Conservation (phyloP, 176 grass and related monocot species). For the Carex kokanica region DNA sequence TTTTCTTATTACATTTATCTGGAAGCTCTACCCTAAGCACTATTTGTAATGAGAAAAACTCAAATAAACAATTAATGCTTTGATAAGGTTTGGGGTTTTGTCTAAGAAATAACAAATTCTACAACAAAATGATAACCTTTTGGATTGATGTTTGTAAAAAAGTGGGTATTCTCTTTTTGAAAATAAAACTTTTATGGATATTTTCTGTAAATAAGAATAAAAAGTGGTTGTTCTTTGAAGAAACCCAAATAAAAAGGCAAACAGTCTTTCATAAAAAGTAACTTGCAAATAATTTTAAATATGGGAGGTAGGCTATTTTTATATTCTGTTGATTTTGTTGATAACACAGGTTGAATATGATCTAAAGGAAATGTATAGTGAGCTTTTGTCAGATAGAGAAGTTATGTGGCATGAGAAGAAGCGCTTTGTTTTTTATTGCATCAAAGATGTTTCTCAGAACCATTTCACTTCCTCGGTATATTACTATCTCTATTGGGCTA, state of each 20-base stretch:
- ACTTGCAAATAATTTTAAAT: not conserved
- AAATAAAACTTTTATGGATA: not conserved
- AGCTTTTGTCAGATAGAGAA: conserved; percentile 60
- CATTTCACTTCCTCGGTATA: conserved; percentile 48
- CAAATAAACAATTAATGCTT: not conserved
- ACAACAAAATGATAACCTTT: not conserved
- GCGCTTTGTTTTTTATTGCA: conserved; percentile 46
- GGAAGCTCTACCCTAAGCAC: not conserved
- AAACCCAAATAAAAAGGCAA: not conserved
- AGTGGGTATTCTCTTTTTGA: not conserved
- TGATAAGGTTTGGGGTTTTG: not conserved
- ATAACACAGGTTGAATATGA: conserved; percentile 53
- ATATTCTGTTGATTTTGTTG: conserved; percentile 23
- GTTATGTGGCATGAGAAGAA: conserved; percentile 56
- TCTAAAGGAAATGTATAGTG: conserved; percentile 47
- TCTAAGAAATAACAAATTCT: not conserved
- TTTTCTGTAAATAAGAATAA: not conserved
- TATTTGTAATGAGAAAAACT: not conserved
- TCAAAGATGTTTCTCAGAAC: conserved; percentile 50
- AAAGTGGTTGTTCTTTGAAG: not conserved
- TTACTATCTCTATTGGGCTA: not conserved
- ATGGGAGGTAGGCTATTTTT: not conserved
- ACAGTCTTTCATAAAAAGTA: conserved; percentile 15
- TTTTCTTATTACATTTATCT: not conserved
- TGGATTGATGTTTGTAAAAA: not conserved